Conservation (phyloP, 805 yeast genomes). For the Geotrichum ghanense region DNA sequence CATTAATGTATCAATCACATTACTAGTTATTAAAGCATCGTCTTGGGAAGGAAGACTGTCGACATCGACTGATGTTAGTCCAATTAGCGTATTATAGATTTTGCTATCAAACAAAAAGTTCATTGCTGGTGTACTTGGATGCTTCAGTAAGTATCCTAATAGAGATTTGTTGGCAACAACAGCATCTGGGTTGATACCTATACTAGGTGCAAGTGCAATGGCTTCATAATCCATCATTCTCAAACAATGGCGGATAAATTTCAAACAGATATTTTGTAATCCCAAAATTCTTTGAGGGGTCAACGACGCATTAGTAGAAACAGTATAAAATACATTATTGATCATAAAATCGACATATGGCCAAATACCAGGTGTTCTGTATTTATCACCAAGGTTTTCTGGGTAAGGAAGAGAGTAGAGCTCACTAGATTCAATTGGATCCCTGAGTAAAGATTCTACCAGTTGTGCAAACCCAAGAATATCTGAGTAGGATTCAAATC, state of each 20-base stretch:
- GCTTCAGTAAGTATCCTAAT: slow-evolving; percentile 42
- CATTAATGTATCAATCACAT: slow-evolving; percentile 20
- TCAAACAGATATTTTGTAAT: slow-evolving; percentile 45
- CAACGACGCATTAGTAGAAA: slow-evolving; percentile 30
- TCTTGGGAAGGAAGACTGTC: slow-evolving; percentile 38
- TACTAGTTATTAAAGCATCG: slow-evolving; percentile 25
- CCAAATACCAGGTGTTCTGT: slow-evolving; percentile 60
- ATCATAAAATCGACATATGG: slow-evolving; percentile 69
- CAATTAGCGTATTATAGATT: slow-evolving; percentile 45
- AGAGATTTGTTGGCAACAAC: slow-evolving; percentile 36
- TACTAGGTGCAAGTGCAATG: slow-evolving; percentile 41
- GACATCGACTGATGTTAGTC: slow-evolving; percentile 45
- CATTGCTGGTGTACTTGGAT: slow-evolving; percentile 58
- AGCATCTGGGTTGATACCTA: slow-evolving; percentile 37
- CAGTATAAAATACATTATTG: slow-evolving; percentile 50
- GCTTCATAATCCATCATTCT: slow-evolving; percentile 41
- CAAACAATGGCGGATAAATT: slow-evolving; percentile 38
- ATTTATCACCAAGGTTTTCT: slow-evolving; percentile 43
- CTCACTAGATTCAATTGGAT: slow-evolving; percentile 19
- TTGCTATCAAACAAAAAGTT: slow-evolving; percentile 51
- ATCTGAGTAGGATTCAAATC: slow-evolving; percentile 41
- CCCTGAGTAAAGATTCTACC: slow-evolving; percentile 31
- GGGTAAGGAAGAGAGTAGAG: slow-evolving; percentile 46
- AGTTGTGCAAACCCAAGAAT: slow-evolving; percentile 52
- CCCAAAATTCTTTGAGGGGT: slow-evolving; percentile 28